These are phyloP conservation scores for Aquanectria penicillioides DNA, from an alignment of 2,329 filamentous ascomycete genomes.

Conservation along the genomic window DNA sequence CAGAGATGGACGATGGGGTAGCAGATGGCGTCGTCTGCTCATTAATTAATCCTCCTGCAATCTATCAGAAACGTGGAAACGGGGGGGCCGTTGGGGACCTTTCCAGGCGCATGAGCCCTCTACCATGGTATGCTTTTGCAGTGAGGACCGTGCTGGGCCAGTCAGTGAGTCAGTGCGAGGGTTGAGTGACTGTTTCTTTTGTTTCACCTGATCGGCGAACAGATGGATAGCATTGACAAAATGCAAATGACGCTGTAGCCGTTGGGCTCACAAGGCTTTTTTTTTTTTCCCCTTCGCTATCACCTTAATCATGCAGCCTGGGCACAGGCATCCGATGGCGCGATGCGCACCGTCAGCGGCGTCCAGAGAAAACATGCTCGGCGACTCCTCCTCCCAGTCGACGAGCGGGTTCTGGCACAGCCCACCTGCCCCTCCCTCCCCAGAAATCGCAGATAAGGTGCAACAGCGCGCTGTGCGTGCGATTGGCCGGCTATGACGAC, in stretches of 20 bases:
- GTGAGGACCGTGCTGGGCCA: neutral
- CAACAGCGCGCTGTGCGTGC: neutral
- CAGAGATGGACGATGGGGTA: slow-evolving; percentile 9
- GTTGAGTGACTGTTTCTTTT: too few relatives aligned
- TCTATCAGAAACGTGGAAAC: slow-evolving; percentile 4
- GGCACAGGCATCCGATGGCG: neutral
- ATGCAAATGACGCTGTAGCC: too few relatives aligned
- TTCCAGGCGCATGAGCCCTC: neutral
- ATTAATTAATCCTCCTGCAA: slow-evolving; percentile 1
- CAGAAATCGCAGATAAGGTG: neutral
- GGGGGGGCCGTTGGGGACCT: slow-evolving; percentile 5
- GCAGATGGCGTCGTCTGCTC: neutral
- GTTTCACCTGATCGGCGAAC: slow-evolving; percentile 24
- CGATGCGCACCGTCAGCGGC: too few relatives aligned
- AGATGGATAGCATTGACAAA: slow-evolving; percentile 14
- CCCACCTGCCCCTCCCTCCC: too few relatives aligned
- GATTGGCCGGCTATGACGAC: slow-evolving; percentile 14
- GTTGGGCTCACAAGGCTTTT: slow-evolving; percentile 8
- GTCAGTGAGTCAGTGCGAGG: neutral
- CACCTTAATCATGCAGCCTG: slow-evolving; percentile 2
- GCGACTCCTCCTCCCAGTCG: too few relatives aligned
- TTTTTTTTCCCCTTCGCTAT: too few relatives aligned
- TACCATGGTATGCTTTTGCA: neutral
- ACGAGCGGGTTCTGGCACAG: too few relatives aligned
- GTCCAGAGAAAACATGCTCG: too few relatives aligned